Conservation (phyloP, 2,329 filamentous ascomycete species). For the Trichothecium sympodiale region DNA sequence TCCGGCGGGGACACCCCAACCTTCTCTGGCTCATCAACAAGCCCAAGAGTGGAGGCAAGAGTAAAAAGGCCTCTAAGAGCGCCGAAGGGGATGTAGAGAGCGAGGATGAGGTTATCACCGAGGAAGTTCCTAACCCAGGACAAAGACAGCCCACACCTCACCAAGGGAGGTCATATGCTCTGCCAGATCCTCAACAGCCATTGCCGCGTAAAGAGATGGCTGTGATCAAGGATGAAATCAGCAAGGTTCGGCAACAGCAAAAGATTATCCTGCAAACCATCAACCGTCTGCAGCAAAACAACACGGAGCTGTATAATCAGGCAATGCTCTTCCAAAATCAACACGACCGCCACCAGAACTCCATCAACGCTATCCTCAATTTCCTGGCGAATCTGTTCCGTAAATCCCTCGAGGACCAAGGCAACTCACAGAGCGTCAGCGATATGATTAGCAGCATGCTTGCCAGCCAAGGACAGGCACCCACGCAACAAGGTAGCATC, state of each 20-base stretch:
- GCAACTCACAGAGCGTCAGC: conserved; percentile 62
- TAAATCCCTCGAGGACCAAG: conserved; percentile 79
- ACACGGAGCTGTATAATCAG: conserved; percentile 79
- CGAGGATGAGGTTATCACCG: conserved; percentile 34
- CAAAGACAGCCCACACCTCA: conserved; percentile 12
- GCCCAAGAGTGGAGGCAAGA: conserved; percentile 66
- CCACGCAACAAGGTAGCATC: conserved; percentile 41
- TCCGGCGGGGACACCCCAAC: conserved; percentile 85
- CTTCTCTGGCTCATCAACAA: conserved; percentile 95
- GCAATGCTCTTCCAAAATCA: conserved; percentile 81
- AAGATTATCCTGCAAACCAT: conserved; percentile 77
- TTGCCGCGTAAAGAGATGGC: conserved; percentile 60
- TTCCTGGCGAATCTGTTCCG: conserved; percentile 96
- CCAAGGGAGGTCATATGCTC: too few relatives aligned
- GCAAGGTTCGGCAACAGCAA: conserved; percentile 76
- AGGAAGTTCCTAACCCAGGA: conserved; percentile 21
- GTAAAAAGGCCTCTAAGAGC: conserved; percentile 13
- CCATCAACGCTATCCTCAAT: conserved; percentile 96
- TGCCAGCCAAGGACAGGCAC: conserved; percentile 37
- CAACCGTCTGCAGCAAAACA: conserved; percentile 68
- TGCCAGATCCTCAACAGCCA: conserved; percentile 10
- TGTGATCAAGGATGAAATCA: conserved; percentile 67
- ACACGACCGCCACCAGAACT: conserved; percentile 94
- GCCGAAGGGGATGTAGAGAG: conserved; percentile 64
- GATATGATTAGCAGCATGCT: conserved; percentile 76